phyloP scores from a whole-genome alignment of 345 rosid genomes.

The Salix arbutifolia region DNA sequence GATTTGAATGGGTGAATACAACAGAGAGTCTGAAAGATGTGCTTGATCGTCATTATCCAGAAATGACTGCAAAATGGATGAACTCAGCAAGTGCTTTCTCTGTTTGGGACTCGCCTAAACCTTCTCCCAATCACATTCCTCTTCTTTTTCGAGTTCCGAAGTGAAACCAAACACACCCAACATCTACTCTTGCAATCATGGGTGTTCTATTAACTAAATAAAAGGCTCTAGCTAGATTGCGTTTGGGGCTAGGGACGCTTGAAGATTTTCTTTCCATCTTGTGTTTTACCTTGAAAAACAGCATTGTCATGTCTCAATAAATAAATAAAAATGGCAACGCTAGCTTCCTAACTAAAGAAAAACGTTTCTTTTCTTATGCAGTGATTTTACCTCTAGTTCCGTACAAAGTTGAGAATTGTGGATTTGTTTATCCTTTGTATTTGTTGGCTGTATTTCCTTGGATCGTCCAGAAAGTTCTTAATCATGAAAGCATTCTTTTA shows the following conservation, averaged over 20 bases:
- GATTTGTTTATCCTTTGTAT: not conserved
- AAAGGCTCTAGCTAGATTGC: too few relatives aligned
- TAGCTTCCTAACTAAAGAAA: too few relatives aligned
- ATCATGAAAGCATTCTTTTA: not conserved
- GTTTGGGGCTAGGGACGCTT: too few relatives aligned
- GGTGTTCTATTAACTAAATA: too few relatives aligned
- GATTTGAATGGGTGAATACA: conserved; percentile 51
- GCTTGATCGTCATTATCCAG: conserved; percentile 49
- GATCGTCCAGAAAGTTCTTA: not conserved
- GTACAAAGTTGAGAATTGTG: too few relatives aligned
- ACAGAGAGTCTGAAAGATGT: conserved; percentile 52
- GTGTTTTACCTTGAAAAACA: too few relatives aligned
- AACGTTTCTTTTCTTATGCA: too few relatives aligned
- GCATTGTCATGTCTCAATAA: too few relatives aligned
- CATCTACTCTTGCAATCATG: too few relatives aligned
- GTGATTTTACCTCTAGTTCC: too few relatives aligned
- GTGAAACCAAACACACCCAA: not conserved
- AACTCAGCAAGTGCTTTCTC: conserved; percentile 54
- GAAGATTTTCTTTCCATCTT: too few relatives aligned
- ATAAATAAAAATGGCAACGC: too few relatives aligned
- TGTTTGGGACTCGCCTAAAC: conserved; percentile 52
- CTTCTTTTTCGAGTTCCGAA: conserved; percentile 43
- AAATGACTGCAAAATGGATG: conserved; percentile 48
- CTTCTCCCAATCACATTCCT: conserved; percentile 32
- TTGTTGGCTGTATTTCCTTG: not conserved